Conservation (phyloP, 495 filamentous ascomycete genomes). For the Penicillium daleae region DNA sequence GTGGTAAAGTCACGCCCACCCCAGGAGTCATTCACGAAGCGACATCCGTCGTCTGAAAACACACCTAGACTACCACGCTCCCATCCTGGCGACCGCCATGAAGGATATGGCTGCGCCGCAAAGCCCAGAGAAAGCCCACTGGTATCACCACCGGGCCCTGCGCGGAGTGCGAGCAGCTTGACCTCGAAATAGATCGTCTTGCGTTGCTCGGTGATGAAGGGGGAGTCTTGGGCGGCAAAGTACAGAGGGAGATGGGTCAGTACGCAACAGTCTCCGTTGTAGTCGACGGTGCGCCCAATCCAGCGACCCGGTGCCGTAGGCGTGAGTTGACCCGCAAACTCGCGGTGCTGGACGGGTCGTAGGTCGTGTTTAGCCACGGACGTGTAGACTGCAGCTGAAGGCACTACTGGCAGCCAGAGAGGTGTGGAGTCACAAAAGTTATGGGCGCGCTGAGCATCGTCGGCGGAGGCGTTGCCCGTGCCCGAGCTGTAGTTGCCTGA, state of each 20-base stretch:
- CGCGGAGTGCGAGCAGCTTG: slow-evolving; percentile 52
- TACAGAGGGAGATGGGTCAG: slow-evolving; percentile 77
- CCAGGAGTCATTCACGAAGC: slow-evolving; percentile 83
- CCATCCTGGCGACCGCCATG: slow-evolving; percentile 90
- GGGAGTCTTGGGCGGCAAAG: slow-evolving; percentile 68
- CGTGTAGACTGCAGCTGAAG: slow-evolving; percentile 43
- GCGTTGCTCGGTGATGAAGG: slow-evolving; percentile 53
- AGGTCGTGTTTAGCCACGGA: slow-evolving; percentile 49
- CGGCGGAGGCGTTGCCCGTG: slow-evolving; percentile 71
- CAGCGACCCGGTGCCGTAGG: slow-evolving; percentile 42
- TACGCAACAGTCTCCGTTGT: slow-evolving; percentile 51
- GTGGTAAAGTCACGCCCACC: slow-evolving; percentile 78
- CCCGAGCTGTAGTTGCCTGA: slow-evolving; percentile 68
- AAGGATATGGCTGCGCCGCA: slow-evolving; percentile 79
- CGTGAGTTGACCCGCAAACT: slow-evolving; percentile 50
- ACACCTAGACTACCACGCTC: slow-evolving; percentile 83
- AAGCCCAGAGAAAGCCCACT: slow-evolving; percentile 78
- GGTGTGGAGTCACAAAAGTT: slow-evolving; percentile 69
- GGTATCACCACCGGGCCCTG: slow-evolving; percentile 46
- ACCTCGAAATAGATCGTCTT: slow-evolving; percentile 84
- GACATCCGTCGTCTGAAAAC: slow-evolving; percentile 87
- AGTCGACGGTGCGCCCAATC: slow-evolving; percentile 47
- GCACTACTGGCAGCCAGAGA: slow-evolving; percentile 58
- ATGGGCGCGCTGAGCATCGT: slow-evolving; percentile 72
- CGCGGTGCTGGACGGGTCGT: slow-evolving; percentile 47